Conservation (phyloP, 208 protist species). For the Leishmania mexicana region DNA sequence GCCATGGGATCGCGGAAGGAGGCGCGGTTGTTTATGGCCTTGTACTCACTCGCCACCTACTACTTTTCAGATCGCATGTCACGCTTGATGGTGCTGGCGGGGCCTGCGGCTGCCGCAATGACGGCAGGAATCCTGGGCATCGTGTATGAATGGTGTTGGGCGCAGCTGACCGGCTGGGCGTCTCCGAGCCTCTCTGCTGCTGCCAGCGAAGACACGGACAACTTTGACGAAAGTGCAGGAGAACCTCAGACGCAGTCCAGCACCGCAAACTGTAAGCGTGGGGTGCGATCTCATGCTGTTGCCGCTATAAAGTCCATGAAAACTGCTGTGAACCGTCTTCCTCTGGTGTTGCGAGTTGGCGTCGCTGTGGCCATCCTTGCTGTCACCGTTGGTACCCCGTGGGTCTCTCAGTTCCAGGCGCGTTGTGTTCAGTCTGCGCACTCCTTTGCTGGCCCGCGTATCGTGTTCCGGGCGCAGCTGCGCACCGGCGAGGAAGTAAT, state of each 20-base stretch:
- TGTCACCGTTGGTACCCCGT: neutral
- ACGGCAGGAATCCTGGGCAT: neutral
- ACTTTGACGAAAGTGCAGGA: neutral
- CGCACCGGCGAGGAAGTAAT: constrained; percentile 34
- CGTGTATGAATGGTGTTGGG: neutral
- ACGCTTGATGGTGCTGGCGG: neutral
- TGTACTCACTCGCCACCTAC: neutral
- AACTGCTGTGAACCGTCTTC: neutral
- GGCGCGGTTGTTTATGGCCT: neutral
- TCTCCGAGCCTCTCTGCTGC: neutral
- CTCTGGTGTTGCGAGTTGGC: neutral
- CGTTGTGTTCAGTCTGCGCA: neutral
- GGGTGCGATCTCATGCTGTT: neutral
- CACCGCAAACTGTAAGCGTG: neutral
- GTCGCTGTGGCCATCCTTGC: neutral
- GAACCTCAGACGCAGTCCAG: neutral
- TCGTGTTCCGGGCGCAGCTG: neutral
- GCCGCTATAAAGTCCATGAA: neutral
- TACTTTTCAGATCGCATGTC: constrained; percentile 31
- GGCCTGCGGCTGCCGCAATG: no score
- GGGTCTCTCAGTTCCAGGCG: neutral
- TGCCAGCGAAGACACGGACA: neutral
- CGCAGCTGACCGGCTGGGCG: neutral
- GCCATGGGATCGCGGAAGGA: neutral
- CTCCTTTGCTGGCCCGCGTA: neutral